Base-by-base conservation (phyloP, 805 yeast species). In the Maudiozyma turicensis region DNA sequence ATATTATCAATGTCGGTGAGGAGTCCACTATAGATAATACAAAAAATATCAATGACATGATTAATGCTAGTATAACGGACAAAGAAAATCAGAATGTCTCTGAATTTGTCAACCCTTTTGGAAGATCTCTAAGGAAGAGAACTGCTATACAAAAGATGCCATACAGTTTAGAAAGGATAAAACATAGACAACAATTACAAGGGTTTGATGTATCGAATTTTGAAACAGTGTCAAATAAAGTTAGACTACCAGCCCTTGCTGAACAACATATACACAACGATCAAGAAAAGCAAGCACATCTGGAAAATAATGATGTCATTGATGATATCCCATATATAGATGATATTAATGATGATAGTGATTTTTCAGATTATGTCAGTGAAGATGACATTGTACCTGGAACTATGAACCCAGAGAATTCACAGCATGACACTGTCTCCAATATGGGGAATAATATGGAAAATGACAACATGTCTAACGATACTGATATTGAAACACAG, bases 101-200 rank as follows among this genome's bases (percentile, higher is more conserved):
- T 31, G 8, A 4, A 8, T 20, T 10, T 30, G 20, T 14, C 8
- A 29, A 31, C 15, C 11, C 3, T 26, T 30, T 38, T 31, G 48
- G 52, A 42, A 48, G 67, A 45, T 53, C 56, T 10, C 44, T 65
- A n/a, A 50, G 69, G 35, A 57, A 59, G 47, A 54, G 69, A 33
- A 64, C 55, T 29, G 68, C 68, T 1, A 63, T 65, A n/a, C 69
- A 65, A 47, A 60, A 57, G 44, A 57, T 60, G 57, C 69, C 69
- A 3, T 65, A 65, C 44, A 65, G 67, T 50, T 48, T 65, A 33
- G 69, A 65, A 43, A 56, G 66, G 40, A 53, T 65, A 29, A 61
- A 55, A 43, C 67, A 65, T 47, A 54, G 58, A 45, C 66, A 64
- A 33, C 46, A 58, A 5, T 38, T 65, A 40, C 55, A 60, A 49